These are phyloP conservation scores for Paramyrothecium sp. DNA, from an alignment of 2,329 filamentous ascomycete species.

Conservation along the genomic window DNA sequence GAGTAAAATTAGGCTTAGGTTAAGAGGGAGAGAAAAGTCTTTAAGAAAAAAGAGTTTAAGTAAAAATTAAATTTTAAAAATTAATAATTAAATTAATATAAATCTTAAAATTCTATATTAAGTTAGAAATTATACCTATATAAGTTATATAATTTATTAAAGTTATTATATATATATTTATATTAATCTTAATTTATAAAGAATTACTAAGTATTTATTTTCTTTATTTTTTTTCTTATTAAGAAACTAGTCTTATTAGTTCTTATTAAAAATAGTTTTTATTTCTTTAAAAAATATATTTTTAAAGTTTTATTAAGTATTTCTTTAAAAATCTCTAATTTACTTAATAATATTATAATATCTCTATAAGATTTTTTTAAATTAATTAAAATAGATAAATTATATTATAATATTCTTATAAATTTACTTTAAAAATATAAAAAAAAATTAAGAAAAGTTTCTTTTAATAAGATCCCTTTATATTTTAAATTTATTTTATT, in stretches of 20 bases:
- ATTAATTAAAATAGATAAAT: too few species aligned
- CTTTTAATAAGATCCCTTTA: background rate
- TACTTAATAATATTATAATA: too few species aligned
- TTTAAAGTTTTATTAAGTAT: too few species aligned
- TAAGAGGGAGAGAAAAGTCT: too few species aligned
- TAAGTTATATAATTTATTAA: background rate
- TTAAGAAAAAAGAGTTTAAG: background rate
- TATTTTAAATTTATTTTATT: background rate
- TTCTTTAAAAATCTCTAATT: too few species aligned
- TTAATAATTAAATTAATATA: background rate
- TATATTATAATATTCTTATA: background rate
- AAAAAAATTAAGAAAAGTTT: background rate
- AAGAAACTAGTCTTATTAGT: background rate
- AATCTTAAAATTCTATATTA: background rate
- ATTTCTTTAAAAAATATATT: too few species aligned
- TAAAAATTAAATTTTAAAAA: background rate
- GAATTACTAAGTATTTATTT: background rate
- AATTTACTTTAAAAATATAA: background rate
- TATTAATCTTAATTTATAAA: conserved; percentile 1
- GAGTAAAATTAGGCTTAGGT: background rate
- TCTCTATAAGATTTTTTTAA: too few species aligned
- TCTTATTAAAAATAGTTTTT: background rate
- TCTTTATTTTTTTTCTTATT: background rate
- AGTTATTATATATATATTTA: background rate
- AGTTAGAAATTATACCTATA: background rate